Evolutionary conservation across 192 early-diverging fungal genomes (phyloP).

Genomic region (Podila horticola): DNA sequence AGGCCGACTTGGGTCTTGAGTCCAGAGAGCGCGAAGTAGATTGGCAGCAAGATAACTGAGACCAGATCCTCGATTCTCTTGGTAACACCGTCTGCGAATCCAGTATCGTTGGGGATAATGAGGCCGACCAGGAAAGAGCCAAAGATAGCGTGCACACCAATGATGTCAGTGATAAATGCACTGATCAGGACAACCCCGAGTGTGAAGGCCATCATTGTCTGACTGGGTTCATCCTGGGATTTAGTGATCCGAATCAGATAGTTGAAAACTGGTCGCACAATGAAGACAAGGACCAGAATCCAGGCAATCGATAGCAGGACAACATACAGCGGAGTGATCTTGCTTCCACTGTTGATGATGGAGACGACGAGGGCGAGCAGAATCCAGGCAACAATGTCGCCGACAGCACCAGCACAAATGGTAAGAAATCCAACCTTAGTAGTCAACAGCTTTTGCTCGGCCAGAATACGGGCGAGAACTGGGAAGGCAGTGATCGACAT

Average conservation of each 20-base stretch:
- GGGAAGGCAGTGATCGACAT: conserved; percentile 76
- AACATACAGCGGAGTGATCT: conserved; percentile 82
- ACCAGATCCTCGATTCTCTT: conserved; percentile 95
- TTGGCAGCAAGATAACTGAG: conserved; percentile 85
- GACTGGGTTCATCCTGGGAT: conserved; percentile 63
- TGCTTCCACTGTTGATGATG: conserved; percentile 78
- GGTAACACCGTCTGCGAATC: conserved; percentile 86
- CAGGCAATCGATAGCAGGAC: conserved; percentile 79
- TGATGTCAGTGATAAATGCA: conserved; percentile 84
- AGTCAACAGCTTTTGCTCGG: conserved; percentile 84
- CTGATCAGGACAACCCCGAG: conserved; percentile 75
- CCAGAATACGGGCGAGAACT: conserved; percentile 93
- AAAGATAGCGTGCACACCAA: conserved; percentile 96
- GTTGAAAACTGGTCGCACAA: conserved; percentile 72
- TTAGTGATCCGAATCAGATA: conserved; percentile 59
- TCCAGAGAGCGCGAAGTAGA: conserved; percentile 95
- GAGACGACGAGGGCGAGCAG: conserved; percentile 86
- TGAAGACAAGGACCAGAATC: conserved; percentile 73
- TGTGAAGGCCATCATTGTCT: conserved; percentile 75
- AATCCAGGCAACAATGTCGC: conserved; percentile 90
- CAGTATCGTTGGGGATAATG: conserved; percentile 89
- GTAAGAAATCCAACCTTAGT: conserved; percentile 85
- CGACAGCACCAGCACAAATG: conserved; percentile 85
- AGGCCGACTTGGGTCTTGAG: conserved; percentile 86
- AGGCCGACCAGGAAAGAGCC: conserved; percentile 90